phyloP scores from a whole-genome alignment of 2,329 filamentous ascomycete species.

The Cladosporium phlei region DNA sequence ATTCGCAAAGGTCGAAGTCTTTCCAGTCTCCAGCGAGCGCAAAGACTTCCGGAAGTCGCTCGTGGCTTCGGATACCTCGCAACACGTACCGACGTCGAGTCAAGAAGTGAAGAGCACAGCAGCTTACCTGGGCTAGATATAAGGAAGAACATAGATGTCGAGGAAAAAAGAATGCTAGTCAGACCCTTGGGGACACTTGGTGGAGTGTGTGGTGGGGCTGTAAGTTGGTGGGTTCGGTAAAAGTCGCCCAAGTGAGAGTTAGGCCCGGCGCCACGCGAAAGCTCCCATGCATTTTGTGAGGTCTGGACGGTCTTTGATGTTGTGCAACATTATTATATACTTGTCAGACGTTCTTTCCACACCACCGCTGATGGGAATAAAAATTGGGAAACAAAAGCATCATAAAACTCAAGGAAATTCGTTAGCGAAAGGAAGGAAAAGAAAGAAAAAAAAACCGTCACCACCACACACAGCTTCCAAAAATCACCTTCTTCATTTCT shows the following conservation, averaged over 20 bases:
- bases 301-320: neutral
- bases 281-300: neutral
- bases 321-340: neutral
- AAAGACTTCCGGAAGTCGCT: constrained; percentile 56
- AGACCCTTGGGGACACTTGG: constrained; percentile 7
- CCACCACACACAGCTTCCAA: too few relatives aligned
- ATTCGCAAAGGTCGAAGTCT: constrained; percentile 41
- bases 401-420: too few relatives aligned
- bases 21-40: constrained; percentile 45
- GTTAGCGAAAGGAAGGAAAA: neutral
- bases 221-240: constrained; percentile 12
- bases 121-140: neutral
- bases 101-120: neutral
- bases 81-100: neutral
- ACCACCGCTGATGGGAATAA: too few relatives aligned
- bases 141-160: constrained; percentile 11
- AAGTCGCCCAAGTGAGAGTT: neutral
- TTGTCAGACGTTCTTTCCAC: too few relatives aligned
- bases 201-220: constrained; percentile 13
- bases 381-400: too few relatives aligned
- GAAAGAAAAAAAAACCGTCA: neutral
- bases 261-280: constrained; percentile 3
- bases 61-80: constrained; percentile 26
- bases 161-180: constrained; percentile 10
- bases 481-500: too few relatives aligned